phyloP scores from a whole-genome alignment of 495 filamentous ascomycete genomes.

The Delitschia confertaspora region DNA sequence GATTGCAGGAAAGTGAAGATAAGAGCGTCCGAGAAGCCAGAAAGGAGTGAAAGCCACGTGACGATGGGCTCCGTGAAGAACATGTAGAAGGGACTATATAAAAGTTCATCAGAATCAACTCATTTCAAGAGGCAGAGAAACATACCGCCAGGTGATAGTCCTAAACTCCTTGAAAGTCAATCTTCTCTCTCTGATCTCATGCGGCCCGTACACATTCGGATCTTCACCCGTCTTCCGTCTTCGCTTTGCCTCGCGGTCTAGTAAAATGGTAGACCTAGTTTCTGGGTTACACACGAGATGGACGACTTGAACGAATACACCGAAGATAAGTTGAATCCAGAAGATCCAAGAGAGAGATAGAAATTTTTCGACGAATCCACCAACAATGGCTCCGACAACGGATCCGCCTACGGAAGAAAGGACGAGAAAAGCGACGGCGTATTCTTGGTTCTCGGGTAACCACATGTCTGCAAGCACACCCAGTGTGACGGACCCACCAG shows the following conservation, averaged over 20 bases:
- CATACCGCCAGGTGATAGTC: slow-evolving; percentile 14
- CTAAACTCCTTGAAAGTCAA: slow-evolving; percentile 21
- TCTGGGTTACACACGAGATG: slow-evolving; percentile 21
- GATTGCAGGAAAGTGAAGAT: slow-evolving; percentile 27
- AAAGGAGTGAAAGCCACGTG: slow-evolving; percentile 22
- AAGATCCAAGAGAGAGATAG: slow-evolving; percentile 48
- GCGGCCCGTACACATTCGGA: slow-evolving; percentile 23
- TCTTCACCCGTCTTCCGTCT: slow-evolving; percentile 20
- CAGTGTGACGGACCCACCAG: slow-evolving; percentile 56
- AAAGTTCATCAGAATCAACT: neutral
- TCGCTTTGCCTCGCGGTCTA: slow-evolving; percentile 23
- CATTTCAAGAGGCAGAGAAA: neutral
- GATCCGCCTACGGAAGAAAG: slow-evolving; percentile 57
- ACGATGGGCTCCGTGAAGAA: slow-evolving; percentile 29
- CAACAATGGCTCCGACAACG: slow-evolving; percentile 52
- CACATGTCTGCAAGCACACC: slow-evolving; percentile 57
- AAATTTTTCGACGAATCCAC: slow-evolving; percentile 49
- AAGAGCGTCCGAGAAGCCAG: slow-evolving; percentile 25
- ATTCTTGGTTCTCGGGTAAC: slow-evolving; percentile 52
- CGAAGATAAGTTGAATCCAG: slow-evolving; percentile 40
- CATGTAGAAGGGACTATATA: slow-evolving; percentile 28
- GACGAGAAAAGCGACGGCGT: slow-evolving; percentile 53
- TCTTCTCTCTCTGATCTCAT: slow-evolving; percentile 14
- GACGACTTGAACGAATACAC: slow-evolving; percentile 14
- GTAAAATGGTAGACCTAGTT: slow-evolving; percentile 21